These are phyloP conservation scores for Lophium mytilinum DNA, from an alignment of 495 filamentous ascomycete species.

Conservation along the genomic window DNA sequence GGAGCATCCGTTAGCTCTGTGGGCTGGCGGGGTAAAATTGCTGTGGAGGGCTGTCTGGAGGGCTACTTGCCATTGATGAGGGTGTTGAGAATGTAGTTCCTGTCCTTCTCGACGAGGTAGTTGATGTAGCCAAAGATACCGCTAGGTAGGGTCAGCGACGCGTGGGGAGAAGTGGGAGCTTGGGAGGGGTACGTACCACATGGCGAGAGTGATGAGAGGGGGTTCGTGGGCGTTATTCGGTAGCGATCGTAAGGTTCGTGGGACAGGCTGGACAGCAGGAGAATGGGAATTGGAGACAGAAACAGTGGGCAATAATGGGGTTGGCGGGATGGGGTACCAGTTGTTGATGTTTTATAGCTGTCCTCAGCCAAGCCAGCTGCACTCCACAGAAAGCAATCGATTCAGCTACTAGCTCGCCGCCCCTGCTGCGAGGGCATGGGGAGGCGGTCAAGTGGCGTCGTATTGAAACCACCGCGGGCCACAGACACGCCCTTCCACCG, in stretches of 20 bases:
- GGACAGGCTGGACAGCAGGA: not conserved
- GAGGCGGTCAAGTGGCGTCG: not conserved
- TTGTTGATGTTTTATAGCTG: conserved; percentile 17
- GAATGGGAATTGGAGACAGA: not conserved
- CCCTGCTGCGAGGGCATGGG: not conserved
- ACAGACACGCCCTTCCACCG: not conserved
- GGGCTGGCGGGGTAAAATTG: not conserved
- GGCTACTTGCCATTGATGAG: conserved; percentile 76
- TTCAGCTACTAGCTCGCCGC: not conserved
- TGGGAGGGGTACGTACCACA: conserved; percentile 22
- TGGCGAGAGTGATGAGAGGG: conserved; percentile 13
- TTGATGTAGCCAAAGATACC: conserved; percentile 99
- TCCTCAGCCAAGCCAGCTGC: conserved; percentile 12
- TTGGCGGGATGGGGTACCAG: conserved; percentile 7
- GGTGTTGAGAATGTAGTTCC: conserved; percentile 87
- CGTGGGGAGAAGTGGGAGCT: conserved; percentile 2
- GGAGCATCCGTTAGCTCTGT: conserved; percentile 12
- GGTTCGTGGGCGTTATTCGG: conserved; percentile 3
- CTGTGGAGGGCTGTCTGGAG: conserved; percentile 15
- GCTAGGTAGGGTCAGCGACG: conserved; percentile 42
- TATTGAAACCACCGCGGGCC: not conserved
- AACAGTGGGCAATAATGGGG: conserved; percentile 6
- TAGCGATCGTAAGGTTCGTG: conserved; percentile 10
- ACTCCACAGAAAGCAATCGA: not conserved
- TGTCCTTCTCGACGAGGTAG: conserved; percentile 89